Evolutionary conservation across 257 asterid species (phyloP).

Genomic region (Scutellaria minor): DNA sequence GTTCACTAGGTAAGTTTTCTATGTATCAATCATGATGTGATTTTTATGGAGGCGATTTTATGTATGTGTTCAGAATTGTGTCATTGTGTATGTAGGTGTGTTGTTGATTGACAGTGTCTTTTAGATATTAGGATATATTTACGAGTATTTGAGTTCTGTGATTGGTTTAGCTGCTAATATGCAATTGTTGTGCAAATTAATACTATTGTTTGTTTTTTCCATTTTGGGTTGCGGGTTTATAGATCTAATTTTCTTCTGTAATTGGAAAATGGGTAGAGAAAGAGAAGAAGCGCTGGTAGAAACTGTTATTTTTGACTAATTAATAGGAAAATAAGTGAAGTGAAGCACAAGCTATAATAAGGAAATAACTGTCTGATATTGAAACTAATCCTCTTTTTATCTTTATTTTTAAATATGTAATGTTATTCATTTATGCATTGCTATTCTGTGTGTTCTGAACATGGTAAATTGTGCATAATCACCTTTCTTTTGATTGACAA

Average conservation of each 20-base stretch:
- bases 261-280: conserved; percentile 13
- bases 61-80: not conserved
- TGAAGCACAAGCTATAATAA: conserved; percentile 11
- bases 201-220: not conserved
- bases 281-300: conserved; percentile 1
- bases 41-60: conserved; percentile 3
- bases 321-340: conserved; percentile 1
- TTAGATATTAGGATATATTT: not conserved
- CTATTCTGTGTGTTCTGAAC: not conserved
- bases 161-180: too few species aligned
- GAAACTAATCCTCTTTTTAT: not conserved
- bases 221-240: not conserved
- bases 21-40: not conserved
- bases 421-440: not conserved
- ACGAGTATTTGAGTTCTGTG: too few species aligned
- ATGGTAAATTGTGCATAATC: not conserved
- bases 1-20: conserved; percentile 47
- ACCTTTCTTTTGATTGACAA: not conserved
- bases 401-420: not conserved
- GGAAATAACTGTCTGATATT: not conserved
- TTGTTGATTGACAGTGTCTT: not conserved
- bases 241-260: not conserved
- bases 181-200: too few species aligned
- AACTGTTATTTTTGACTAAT: conserved; percentile 4
- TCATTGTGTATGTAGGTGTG: not conserved